These are phyloP conservation scores for Triticum monococcum DNA, from an alignment of 176 grass and related monocot genomes.

Conservation along the genomic window DNA sequence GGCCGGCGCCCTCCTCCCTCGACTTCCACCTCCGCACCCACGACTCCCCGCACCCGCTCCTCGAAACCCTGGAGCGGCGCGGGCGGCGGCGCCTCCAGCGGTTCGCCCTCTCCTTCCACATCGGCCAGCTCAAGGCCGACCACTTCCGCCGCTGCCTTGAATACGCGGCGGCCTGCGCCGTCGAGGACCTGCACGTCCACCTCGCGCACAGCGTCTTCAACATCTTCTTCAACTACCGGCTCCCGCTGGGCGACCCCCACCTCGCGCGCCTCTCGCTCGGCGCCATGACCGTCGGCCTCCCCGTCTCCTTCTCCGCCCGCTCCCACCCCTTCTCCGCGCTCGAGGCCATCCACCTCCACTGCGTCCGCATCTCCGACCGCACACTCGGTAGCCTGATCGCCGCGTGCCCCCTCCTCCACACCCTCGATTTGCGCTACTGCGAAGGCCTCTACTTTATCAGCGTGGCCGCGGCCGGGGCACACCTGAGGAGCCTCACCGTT, in stretches of 20 bases:
- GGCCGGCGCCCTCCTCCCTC: constrained; percentile 28
- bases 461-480: constrained; percentile 1
- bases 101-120: constrained; percentile 29
- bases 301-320: neutral
- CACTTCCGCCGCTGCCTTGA: neutral
- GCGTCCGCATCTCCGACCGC: neutral
- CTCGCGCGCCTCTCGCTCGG: constrained; percentile 31
- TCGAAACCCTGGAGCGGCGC: neutral
- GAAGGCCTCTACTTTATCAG: neutral
- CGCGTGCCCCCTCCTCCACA: constrained; percentile 38
- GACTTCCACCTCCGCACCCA: neutral
- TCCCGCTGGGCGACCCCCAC: constrained; percentile 16
- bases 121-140: neutral
- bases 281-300: neutral
- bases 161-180: constrained; percentile 6
- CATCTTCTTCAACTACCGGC: neutral
- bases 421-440: constrained; percentile 40
- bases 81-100: constrained; percentile 8
- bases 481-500: constrained; percentile 47
- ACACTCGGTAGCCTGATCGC: constrained; percentile 4
- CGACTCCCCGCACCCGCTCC: neutral
- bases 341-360: constrained; percentile 18
- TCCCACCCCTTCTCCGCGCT: constrained; percentile 9
- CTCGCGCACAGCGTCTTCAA: neutral
- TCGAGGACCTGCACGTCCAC: constrained; percentile 42